Conservation (phyloP, 208 protist genomes). For the Trypanosoma lewisi region DNA sequence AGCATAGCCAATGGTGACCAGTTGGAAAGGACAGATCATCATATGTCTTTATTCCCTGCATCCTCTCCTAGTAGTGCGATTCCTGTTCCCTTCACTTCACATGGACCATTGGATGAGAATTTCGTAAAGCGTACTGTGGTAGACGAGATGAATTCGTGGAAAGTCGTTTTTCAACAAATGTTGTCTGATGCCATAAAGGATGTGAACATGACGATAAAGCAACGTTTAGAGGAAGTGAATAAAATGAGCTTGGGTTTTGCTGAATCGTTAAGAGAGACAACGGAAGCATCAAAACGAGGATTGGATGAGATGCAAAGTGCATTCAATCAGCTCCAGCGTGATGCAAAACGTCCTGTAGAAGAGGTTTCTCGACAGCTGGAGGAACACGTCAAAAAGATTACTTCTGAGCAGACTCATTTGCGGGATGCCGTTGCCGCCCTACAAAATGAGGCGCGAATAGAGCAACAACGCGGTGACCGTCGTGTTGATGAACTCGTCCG, state of each 20-base stretch:
- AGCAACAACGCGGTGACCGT: constrained; percentile 44
- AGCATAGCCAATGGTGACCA: background rate
- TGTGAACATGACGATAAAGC: constrained; percentile 1
- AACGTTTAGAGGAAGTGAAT: constrained; percentile 15
- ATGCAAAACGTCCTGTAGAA: constrained; percentile 28
- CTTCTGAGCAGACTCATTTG: constrained; percentile 35
- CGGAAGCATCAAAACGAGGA: constrained; percentile 7
- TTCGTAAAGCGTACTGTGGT: constrained; percentile 22
- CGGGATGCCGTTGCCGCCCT: constrained; percentile 37
- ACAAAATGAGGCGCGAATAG: constrained; percentile 26
- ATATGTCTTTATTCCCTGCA: background rate
- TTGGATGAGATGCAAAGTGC: constrained; percentile 19
- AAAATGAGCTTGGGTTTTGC: constrained; percentile 9
- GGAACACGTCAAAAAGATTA: constrained; percentile 15
- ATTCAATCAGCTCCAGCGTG: constrained; percentile 26
- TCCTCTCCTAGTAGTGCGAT: background rate
- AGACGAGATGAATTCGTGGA: constrained; percentile 13
- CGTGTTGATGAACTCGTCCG: constrained; percentile 46
- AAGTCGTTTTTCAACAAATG: constrained; percentile 11
- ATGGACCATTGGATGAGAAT: constrained; percentile 16
- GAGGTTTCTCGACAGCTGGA: constrained; percentile 21
- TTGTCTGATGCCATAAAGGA: constrained; percentile 6
- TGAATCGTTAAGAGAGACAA: constrained; percentile 19
- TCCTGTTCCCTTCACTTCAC: background rate
- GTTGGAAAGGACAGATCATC: background rate